Conservation (phyloP, 768 basidiomycete species). For the Lyophyllum shimeji region DNA sequence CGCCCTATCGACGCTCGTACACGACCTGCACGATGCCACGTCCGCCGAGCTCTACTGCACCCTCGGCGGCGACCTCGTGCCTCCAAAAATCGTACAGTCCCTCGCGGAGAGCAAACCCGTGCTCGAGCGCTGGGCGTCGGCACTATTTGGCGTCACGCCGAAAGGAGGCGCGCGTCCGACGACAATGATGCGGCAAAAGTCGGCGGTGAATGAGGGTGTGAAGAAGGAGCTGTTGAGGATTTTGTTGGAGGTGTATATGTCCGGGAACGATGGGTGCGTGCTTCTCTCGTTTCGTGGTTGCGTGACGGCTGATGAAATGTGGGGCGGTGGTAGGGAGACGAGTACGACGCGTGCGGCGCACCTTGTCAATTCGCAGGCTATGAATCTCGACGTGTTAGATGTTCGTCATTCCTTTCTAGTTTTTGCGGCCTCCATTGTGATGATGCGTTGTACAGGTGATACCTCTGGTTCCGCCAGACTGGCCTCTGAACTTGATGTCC, state of each 20-base stretch:
- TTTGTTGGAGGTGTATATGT: conserved; percentile 82
- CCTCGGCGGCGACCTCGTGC: conserved; percentile 73
- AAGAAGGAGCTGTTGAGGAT: conserved; percentile 65
- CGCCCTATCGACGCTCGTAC: conserved; percentile 68
- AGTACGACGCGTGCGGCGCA: conserved; percentile 60
- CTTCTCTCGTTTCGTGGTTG: background rate
- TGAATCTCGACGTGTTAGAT: conserved; percentile 74
- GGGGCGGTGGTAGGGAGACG: conserved; percentile 37
- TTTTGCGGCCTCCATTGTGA: too few species aligned
- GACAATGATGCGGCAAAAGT: conserved; percentile 30
- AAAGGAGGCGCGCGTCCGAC: conserved; percentile 20
- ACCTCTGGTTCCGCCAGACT: conserved; percentile 65
- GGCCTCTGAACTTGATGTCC: conserved; percentile 72
- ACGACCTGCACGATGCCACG: conserved; percentile 65
- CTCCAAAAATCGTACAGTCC: conserved; percentile 51
- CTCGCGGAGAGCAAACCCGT: conserved; percentile 45
- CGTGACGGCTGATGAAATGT: background rate
- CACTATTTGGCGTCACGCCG: conserved; percentile 36
- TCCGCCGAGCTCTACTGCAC: conserved; percentile 89
- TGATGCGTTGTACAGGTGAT: conserved; percentile 47
- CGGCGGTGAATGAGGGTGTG: conserved; percentile 43
- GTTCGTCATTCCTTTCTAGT: conserved; percentile 40
- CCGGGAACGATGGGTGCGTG: conserved; percentile 68
- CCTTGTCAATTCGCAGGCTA: conserved; percentile 77
- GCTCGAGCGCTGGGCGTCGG: conserved; percentile 54